Evolutionary conservation across 2,329 filamentous ascomycete species (phyloP), one percentile per base, ranked within the genome.

Genomic region (Diaporthe citriasiana): DNA sequence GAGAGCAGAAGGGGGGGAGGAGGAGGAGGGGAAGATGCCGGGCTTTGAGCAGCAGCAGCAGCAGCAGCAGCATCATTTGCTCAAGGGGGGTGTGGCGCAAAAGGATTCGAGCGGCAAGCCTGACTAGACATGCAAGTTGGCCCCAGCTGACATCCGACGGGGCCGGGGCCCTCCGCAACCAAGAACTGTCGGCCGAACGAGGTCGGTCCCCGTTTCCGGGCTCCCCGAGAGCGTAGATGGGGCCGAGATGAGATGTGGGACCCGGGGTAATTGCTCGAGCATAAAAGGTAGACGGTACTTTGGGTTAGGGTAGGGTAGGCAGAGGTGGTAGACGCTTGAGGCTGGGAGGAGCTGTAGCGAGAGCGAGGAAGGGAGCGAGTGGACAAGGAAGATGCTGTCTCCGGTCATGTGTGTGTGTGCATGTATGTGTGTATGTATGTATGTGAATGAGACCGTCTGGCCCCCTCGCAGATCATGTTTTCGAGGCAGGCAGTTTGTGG

Each of bases 61-160:
- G 22, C 35, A 40, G n/a, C n/a, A 45, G 19, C 55, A 33, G 45
- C 55, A 71, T 71, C 47, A 38, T 71, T 50, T 59, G 69, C 33
- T 59, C 55, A 17, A n/a, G 35, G 33, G 33, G 56, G 53, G 33
- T 38, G 45, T 42, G n/a, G 57, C 57, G 57, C 68, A 55, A 69
- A 47, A 57, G 40, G 50, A 51, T 55, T 42, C 56, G 51, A 63
- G 53, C 33, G 57, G 35, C 45, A 72, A 57, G 68, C 50, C 38
- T 69, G 19, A 70, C 40, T 53, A 51, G 42, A 59, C 42, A 66
- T 65, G 47, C 47, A 33, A 33, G 47, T 53, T 63, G 70, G 60
- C 56, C 70, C 68, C 68, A 74, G 72, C 72, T 71, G 69, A 71
- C 69, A 66, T 65, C 59, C 57, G 69, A 66, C 68, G 68, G 73